These are phyloP conservation scores for Jimgerdemannia flammicorona DNA, from an alignment of 192 early-diverging fungal species.

Conservation along the genomic window DNA sequence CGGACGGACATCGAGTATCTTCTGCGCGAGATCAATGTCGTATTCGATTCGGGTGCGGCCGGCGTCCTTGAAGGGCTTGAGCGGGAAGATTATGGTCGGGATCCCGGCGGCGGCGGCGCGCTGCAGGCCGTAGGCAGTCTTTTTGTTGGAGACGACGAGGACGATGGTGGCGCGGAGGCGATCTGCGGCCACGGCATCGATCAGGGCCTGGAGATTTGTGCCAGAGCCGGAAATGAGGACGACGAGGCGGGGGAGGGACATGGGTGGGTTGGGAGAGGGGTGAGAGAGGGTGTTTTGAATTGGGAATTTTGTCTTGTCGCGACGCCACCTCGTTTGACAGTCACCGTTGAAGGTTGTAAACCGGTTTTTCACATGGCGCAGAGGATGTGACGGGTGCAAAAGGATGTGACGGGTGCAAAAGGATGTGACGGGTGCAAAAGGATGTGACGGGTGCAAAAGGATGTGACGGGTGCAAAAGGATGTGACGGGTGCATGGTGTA, in stretches of 20 bases:
- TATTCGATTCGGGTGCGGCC: constrained; percentile 85
- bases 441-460: no score
- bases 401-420: no score
- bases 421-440: no score
- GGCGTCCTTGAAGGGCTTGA: constrained; percentile 81
- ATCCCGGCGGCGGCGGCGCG: constrained; percentile 81
- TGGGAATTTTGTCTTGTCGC: no score
- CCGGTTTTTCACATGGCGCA: no score
- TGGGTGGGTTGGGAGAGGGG: constrained; percentile 1
- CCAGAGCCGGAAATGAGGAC: constrained; percentile 95
- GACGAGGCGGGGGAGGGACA: constrained; percentile 53
- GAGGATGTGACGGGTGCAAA: no score
- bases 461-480: no score
- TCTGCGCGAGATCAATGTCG: constrained; percentile 78
- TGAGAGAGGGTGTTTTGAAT: constrained; percentile 56
- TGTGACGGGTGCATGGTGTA: no score
- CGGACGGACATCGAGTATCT: constrained; percentile 56
- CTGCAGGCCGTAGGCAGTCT: constrained; percentile 82
- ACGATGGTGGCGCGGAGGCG: constrained; percentile 62
- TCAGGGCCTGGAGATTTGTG: constrained; percentile 94
- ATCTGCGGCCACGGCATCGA: constrained; percentile 65
- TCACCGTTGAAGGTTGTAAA: no score
- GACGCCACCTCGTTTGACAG: no score
- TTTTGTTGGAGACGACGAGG: constrained; percentile 88
- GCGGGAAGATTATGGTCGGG: constrained; percentile 73